A percentile compares a stretch with the other conserved stretches of the same genome.
Conservation (phyloP, 73 alveolate species). For the Stentor roeselii region DNA sequence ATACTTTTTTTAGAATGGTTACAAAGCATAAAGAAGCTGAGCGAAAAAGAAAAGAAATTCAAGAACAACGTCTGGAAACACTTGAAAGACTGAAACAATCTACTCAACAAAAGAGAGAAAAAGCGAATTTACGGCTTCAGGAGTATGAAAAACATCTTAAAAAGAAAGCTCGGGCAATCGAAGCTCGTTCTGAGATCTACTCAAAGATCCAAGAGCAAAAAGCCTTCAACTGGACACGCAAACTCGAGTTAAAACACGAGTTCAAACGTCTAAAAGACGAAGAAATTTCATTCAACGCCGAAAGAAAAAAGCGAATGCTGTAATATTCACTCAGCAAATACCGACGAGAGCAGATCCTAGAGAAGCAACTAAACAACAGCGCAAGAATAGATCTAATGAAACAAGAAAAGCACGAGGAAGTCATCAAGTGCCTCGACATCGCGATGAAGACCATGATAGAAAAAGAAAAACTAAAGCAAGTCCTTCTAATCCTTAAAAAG, state of each 20-base stretch:
- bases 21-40: background rate
- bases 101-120: background rate
- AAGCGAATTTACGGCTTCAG: background rate
- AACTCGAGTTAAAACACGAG: background rate
- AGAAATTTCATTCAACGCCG: background rate
- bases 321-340: background rate
- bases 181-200: background rate
- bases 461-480: background rate
- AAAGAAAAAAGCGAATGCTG: conserved; percentile 1
- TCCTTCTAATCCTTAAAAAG: background rate
- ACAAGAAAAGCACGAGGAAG: conserved; percentile 7
- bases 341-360: background rate
- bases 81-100: background rate
- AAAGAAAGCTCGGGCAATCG: conserved; percentile 19
- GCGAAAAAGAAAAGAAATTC: background rate
- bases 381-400: background rate
- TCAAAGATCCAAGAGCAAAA: background rate
- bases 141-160: background rate
- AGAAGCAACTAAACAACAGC: background rate
- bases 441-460: conserved; percentile 19
- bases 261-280: background rate
- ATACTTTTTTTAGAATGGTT: background rate
- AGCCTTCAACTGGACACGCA: background rate
- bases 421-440: background rate
- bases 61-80: background rate